These are phyloP conservation scores for Pinus albicaulis DNA, from an alignment of 75 land plant genomes.

Conservation along the genomic window DNA sequence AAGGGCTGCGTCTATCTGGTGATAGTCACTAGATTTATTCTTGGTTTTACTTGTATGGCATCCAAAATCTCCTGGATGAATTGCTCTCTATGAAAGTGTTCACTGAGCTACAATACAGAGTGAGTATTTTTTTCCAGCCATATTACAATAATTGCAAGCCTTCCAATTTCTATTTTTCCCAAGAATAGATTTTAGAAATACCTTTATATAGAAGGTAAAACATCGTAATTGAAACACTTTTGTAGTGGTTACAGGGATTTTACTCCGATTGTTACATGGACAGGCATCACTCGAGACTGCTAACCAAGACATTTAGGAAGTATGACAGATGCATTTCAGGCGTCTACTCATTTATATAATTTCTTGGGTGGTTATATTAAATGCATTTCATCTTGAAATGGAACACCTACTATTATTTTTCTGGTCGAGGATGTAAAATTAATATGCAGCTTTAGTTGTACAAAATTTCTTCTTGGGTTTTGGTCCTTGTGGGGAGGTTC, in stretches of 20 bases:
- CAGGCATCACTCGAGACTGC: neutral
- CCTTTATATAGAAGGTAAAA: neutral
- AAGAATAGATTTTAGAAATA: neutral
- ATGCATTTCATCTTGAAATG: no score
- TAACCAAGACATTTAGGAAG: neutral
- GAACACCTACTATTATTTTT: neutral
- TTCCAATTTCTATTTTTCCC: neutral
- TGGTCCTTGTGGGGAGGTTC: neutral
- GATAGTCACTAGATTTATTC: neutral
- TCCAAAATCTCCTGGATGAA: neutral
- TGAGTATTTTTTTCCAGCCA: neutral
- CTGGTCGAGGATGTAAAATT: neutral
- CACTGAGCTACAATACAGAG: neutral
- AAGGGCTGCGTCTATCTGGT: conserved; percentile 27
- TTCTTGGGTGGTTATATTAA: no score
- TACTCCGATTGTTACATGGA: conserved; percentile 1
- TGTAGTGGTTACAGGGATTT: neutral
- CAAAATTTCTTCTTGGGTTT: neutral
- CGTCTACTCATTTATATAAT: no score
- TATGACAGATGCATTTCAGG: neutral
- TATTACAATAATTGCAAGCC: neutral
- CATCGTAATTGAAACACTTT: neutral
- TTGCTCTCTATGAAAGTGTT: neutral
- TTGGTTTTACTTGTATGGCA: conserved; percentile 5
- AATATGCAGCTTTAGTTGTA: neutral